These are phyloP conservation scores for Pseudozyma sp. DNA, from an alignment of 1,284 basidiomycete species.

Conservation along the genomic window DNA sequence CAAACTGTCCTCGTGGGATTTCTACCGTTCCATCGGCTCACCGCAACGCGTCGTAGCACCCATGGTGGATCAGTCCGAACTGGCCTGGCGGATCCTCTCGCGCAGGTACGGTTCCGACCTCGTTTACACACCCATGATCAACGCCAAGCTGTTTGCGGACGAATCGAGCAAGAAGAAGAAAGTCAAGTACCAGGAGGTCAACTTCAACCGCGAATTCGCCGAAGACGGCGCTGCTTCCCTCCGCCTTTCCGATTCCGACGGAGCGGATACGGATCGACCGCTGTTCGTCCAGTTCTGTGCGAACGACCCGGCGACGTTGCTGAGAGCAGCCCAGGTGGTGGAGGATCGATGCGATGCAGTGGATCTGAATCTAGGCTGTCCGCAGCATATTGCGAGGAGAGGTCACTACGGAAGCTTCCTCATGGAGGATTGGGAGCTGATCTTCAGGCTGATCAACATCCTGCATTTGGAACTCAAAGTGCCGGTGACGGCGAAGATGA, in stretches of 20 bases:
- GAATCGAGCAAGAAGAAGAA: constrained; percentile 47
- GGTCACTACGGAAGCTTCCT: constrained; percentile 91
- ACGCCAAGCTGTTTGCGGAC: constrained; percentile 83
- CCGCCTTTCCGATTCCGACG: constrained; percentile 10
- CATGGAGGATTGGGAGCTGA: constrained; percentile 91
- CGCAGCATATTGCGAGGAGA: constrained; percentile 90
- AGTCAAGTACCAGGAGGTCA: constrained; percentile 41
- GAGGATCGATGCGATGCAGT: constrained; percentile 77
- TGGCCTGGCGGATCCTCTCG: constrained; percentile 86
- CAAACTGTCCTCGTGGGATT: constrained; percentile 82
- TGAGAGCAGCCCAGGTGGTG: constrained; percentile 58
- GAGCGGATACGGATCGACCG: constrained; percentile 77
- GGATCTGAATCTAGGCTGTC: constrained; percentile 90
- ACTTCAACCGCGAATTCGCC: constrained; percentile 49
- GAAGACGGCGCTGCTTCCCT: constrained; percentile 49
- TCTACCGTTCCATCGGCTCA: constrained; percentile 83
- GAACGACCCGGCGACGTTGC: constrained; percentile 82
- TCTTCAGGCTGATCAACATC: constrained; percentile 62
- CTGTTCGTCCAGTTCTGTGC: constrained; percentile 92
- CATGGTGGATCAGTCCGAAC: constrained; percentile 97
- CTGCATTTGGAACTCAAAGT: constrained; percentile 81
- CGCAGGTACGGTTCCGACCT: constrained; percentile 84
- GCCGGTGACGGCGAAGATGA: constrained; percentile 95
- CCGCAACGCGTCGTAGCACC: constrained; percentile 92
- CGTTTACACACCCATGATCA: constrained; percentile 97